Evolutionary conservation across 768 basidiomycete species (phyloP), one percentile per base, ranked within the genome.

Genomic region (Mycena latifolia): DNA sequence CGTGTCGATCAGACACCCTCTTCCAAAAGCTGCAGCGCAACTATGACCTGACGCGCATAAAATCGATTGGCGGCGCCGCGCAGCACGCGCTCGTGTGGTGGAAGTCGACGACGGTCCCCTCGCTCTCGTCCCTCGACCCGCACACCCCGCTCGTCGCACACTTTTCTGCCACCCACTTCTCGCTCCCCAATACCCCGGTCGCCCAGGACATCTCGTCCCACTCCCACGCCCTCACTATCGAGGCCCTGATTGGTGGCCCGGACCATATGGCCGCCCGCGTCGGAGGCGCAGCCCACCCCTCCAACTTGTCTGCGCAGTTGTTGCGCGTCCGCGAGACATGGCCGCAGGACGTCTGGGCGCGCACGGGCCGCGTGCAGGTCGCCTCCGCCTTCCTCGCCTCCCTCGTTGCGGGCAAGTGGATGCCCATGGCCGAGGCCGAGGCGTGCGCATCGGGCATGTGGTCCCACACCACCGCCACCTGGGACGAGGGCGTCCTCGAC

Each of bases 61-160:
- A 88, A 75, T 86, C 89, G 0, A 89, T 95, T 66, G 91, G 92
- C 11, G 94, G 94, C 37, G 82, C 89, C 69, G 92, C 94, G 1
- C 93, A 93, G 88, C 89, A 91, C 74, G 91, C 92, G 4, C 81
- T 93, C 22, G 93, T 95, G 43, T 94, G 92, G 92, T 94, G 93
- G 92, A 93, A 92, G 78, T 89, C 91, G 1, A 90, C 89, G 10
- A 86, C 92, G 12, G 85, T 92, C 15, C 88, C 89, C 17, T 89
- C 88, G 10, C 82, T 95, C 57, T 91, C 91, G 25, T 85, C 88
- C 20, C 81, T 94, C 54, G 91, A 93, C 72, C 87, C 92, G 3
- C 86, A 88, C 68, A 76, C 88, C n/a, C 87, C 90, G 0, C 78
- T 94, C 9, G 86, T 91, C 71, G 78, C 85, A 1, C 92, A 93